Base-by-base conservation (phyloP, 176 grass and related monocot species). In the Urochloa ruziziensis region DNA sequence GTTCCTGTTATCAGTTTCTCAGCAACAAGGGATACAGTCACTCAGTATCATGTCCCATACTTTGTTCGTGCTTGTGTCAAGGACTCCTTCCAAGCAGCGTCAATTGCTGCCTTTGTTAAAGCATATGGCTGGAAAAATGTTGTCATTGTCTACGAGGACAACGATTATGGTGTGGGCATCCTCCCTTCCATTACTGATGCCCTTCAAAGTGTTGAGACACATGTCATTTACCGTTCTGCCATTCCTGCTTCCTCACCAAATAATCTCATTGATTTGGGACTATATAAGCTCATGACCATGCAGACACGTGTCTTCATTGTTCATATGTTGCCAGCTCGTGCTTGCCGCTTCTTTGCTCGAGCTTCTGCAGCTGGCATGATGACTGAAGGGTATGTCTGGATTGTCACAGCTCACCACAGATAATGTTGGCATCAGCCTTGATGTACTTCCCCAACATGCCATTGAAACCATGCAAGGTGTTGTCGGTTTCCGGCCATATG, bases 241-340 rank as follows among this genome's bases (percentile, higher is more conserved):
- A 80, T 94, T 63, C 77, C 91, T 3, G 25, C 63, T 24, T 51
- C 48, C 1, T 83, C 67, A 11, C 78, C 73, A 23, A 21, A 88
- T 68, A 18, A 83, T 23, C 67, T 27, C 48, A 83, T 94, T 57
- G 78, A 85, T 49, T 30, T 5, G 47, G 81, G 79, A 57, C 85
- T 93, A 29, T 73, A 82, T 35, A 82, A 59, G 34, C 77, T 93
- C 49, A 90, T 75, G 91, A 70, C 68, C 57, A 88, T 90, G 86
- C 78, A 83, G 67, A 88, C 82, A 13, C 82, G 85, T 34, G 88
- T 90, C 17, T 86, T 90, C 83, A 58, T 94, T 14, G 88, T 90
- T 59, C 91, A 94, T 67, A 90, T 90, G 87, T 32, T 72, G 36
- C 81, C 72, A 34, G 17, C 11, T 16, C 33, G 62, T 57, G 85